Percentiles rank a stretch among this genome's conserved stretches.
phyloP scores from a whole-genome alignment of 306 rosid species.

The Prunus dulcis region DNA sequence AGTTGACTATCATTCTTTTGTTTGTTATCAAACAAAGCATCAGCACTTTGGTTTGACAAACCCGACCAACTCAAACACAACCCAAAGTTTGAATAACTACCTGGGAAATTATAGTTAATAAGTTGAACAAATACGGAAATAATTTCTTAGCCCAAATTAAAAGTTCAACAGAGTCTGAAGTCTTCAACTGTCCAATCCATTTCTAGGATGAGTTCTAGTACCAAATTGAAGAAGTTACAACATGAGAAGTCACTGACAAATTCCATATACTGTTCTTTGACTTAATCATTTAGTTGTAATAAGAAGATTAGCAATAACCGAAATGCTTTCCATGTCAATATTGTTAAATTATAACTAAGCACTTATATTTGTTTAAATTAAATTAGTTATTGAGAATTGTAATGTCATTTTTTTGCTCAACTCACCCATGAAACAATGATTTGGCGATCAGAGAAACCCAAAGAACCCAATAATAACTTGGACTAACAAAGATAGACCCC shows the following conservation, averaged over 20 bases:
- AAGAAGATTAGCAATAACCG: background rate
- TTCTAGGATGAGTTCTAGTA: background rate
- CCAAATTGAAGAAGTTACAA: background rate
- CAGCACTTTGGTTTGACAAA: background rate
- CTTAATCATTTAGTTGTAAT: background rate
- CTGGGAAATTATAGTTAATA: background rate
- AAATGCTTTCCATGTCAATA: background rate
- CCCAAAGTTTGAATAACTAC: background rate
- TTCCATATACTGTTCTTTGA: background rate
- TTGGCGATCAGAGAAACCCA: background rate
- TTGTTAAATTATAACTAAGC: background rate
- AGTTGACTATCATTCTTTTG: too few relatives aligned
- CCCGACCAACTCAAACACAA: background rate
- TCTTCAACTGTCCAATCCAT: background rate
- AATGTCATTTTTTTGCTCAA: background rate
- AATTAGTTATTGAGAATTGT: too few relatives aligned
- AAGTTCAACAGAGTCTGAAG: background rate
- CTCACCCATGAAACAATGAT: background rate
- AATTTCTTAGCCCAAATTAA: background rate
- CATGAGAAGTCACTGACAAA: background rate
- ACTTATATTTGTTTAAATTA: background rate
- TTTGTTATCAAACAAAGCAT: background rate
- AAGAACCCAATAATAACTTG: background rate
- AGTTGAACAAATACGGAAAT: background rate
- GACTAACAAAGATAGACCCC: background rate